Evolutionary conservation across 768 basidiomycete species (phyloP).

Genomic region (Cyclocybe aegerita): DNA sequence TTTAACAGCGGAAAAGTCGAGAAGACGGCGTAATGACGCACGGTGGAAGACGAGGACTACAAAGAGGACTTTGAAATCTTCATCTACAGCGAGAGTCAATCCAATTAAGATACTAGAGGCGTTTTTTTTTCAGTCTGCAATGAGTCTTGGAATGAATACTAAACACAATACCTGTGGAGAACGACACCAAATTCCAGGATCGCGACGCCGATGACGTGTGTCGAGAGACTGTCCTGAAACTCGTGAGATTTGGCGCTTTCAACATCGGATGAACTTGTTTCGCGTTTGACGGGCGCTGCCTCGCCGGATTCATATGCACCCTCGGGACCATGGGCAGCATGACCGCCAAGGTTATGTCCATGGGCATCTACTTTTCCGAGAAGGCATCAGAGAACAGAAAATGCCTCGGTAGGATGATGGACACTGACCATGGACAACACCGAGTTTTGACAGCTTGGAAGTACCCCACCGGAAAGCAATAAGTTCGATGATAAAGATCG

Average conservation of each 20-base stretch:
- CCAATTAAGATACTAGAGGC: slow-evolving; percentile 73
- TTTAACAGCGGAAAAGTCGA: neutral
- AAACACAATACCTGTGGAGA: slow-evolving; percentile 60
- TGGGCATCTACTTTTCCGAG: slow-evolving; percentile 52
- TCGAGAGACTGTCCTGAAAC: slow-evolving; percentile 43
- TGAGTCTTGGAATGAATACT: neutral
- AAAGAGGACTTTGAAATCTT: slow-evolving; percentile 81
- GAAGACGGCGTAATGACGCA: slow-evolving; percentile 38
- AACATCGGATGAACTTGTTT: slow-evolving; percentile 22
- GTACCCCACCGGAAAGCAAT: slow-evolving; percentile 87
- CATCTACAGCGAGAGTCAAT: slow-evolving; percentile 87
- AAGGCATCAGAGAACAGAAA: neutral
- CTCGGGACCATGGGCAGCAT: slow-evolving; percentile 75
- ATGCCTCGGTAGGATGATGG: neutral
- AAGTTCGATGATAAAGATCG: slow-evolving; percentile 83
- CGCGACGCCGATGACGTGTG: slow-evolving; percentile 83
- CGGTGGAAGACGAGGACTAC: slow-evolving; percentile 91
- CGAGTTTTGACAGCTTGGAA: slow-evolving; percentile 63
- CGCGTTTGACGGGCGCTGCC: slow-evolving; percentile 9
- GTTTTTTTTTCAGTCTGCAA: slow-evolving; percentile 1
- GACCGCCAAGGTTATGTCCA: slow-evolving; percentile 58
- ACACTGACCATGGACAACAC: slow-evolving; percentile 57
- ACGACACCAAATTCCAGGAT: slow-evolving; percentile 95
- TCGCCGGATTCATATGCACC: slow-evolving; percentile 14
- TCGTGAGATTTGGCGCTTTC: slow-evolving; percentile 26